phyloP scores from a whole-genome alignment of 257 asterid species.

The Prunella vulgaris region DNA sequence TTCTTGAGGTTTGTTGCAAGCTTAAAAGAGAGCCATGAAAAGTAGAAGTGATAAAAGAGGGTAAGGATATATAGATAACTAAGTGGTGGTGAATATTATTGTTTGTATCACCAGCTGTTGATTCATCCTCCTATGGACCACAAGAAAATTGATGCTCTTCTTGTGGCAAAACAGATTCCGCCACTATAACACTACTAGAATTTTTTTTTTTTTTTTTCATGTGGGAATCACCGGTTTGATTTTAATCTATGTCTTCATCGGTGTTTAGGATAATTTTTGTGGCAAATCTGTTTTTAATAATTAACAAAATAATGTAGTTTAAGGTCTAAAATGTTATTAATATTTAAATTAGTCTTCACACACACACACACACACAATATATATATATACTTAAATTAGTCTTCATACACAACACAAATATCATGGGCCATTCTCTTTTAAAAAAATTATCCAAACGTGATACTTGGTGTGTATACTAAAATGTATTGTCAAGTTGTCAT shows the following conservation, averaged over 20 bases:
- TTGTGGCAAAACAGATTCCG: neutral
- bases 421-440: too few species aligned
- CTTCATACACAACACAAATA: too few species aligned
- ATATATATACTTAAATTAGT: too few species aligned
- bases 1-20: neutral
- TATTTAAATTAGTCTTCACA: too few species aligned
- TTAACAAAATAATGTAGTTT: too few species aligned
- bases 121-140: constrained; percentile 7
- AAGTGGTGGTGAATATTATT: neutral
- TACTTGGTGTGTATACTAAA: too few species aligned
- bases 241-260: neutral
- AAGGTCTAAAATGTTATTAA: too few species aligned
- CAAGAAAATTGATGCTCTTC: neutral
- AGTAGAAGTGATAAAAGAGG: neutral
- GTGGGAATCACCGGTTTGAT: neutral
- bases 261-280: neutral
- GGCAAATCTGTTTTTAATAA: too few species aligned
- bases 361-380: too few species aligned
- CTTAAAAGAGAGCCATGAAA: neutral
- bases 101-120: neutral
- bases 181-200: neutral
- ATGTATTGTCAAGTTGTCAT: too few species aligned
- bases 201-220: too few species aligned
- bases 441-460: too few species aligned
- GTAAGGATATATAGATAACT: neutral